phyloP scores from a whole-genome alignment of 108 stramenopile species.

The Cyclotella kingstonii region DNA sequence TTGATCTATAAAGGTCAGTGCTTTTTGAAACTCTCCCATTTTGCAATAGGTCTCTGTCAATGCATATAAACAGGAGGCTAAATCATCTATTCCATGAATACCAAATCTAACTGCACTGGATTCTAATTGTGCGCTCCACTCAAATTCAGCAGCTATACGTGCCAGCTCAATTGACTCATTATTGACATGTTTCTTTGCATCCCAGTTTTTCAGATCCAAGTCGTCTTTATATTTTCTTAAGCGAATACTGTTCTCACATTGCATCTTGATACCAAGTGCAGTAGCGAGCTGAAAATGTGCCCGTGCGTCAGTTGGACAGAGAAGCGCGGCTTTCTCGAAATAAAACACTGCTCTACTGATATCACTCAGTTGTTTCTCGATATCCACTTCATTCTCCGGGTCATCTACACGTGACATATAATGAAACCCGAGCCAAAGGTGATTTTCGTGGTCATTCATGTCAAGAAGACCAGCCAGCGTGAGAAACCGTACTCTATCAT shows the following conservation, averaged over 20 bases:
- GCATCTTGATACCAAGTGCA: conserved; percentile 30
- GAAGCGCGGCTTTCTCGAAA: conserved; percentile 23
- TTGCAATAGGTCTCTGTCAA: conserved; percentile 28
- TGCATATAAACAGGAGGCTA: conserved; percentile 32
- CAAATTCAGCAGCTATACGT: conserved; percentile 23
- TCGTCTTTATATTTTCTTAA: conserved; percentile 5
- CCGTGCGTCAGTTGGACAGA: conserved; percentile 38
- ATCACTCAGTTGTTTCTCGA: conserved; percentile 27
- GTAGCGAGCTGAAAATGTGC: conserved; percentile 32
- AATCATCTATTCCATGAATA: conserved; percentile 28
- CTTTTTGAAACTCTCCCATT: conserved; percentile 37
- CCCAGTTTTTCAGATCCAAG: too few relatives aligned
- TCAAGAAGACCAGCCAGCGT: conserved; percentile 40
- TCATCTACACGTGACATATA: conserved; percentile 30
- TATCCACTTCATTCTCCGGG: conserved; percentile 21
- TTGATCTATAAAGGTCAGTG: conserved; percentile 23
- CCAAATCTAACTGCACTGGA: conserved; percentile 32
- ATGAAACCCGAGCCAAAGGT: conserved; percentile 39
- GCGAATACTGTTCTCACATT: conserved; percentile 16
- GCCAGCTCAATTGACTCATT: conserved; percentile 4
- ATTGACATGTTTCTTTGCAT: neutral
- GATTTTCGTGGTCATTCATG: conserved; percentile 33
- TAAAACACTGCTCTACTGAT: conserved; percentile 37
- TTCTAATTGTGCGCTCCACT: conserved; percentile 31
- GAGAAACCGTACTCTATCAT: conserved; percentile 29